A percentile compares a stretch with the other conserved stretches of the same genome.
phyloP scores from a whole-genome alignment of 352 stramenopile species.

The Phytophthora meadii region DNA sequence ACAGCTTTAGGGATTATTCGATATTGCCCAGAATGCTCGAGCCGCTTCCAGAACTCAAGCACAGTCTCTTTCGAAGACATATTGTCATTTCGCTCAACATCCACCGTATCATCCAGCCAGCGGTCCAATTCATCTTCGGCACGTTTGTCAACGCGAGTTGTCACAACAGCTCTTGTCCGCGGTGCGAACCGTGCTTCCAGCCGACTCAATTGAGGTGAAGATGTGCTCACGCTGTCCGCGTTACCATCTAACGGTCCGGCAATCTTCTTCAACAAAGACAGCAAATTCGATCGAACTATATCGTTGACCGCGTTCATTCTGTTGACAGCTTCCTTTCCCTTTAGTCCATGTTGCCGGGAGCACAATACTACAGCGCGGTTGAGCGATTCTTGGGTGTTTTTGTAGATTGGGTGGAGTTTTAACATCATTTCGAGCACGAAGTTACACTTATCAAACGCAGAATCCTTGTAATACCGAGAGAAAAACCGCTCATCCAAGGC shows the following conservation, averaged over 20 bases:
- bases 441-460: no score
- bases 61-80: constrained; percentile 9
- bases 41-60: constrained; percentile 18
- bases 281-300: constrained; percentile 18
- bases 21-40: constrained; percentile 8
- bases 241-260: constrained; percentile 2
- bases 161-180: not conserved
- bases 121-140: constrained; percentile 16
- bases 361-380: no score
- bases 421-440: no score
- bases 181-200: constrained; percentile 10
- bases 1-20: no score
- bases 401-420: no score
- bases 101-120: constrained; percentile 13
- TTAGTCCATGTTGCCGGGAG: no score
- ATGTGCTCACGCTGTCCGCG: not conserved
- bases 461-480: no score
- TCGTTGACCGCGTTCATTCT: constrained; percentile 7
- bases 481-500: no score
- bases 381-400: no score
- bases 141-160: constrained; percentile 1
- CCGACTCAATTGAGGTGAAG: not conserved
- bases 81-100: not conserved
- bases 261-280: constrained; percentile 1
- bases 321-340: constrained; percentile 1